Evolutionary conservation across 768 basidiomycete species (phyloP), one percentile per base, ranked within the genome.

Genomic region (Agaricus subrufescens): DNA sequence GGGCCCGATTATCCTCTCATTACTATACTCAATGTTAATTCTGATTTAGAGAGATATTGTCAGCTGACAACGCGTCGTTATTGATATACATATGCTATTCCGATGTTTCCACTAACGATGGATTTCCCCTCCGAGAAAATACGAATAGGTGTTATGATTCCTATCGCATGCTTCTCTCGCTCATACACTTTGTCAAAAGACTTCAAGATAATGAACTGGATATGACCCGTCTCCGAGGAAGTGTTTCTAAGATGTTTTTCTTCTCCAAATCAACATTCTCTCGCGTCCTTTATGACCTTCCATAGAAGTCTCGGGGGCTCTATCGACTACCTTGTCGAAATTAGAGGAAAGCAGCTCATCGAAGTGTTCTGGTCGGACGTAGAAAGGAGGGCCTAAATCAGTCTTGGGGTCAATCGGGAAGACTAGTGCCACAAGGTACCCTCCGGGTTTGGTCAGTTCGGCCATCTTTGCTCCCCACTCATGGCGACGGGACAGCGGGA

Each of bases 391-490:
- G 0, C 88, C 87, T 0, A 62, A 63, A 2, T 78, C 75, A 0
- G 62, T 65, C 25, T 66, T 65, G 1, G 70, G 67, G 3, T 79
- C 72, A 47, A 86, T 75, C 0, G 89, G 89, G 59, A 66, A 89
- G 6, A 83, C 69, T 9, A 86, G 67, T 0, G 81, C 78, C 58
- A 89, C 77, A 25, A 89, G 76, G 57, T 79, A 77, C 14, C 85
- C 87, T 0, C 85, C 87, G 1, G 80, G 75, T 54, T 81, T 84
- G 50, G 85, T 67, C 14, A 90, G 65, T 15, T 72, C 68, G 1
- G 71, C 68, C 69, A 89, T 84, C 60, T 84, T 74, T 12, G 63
- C 60, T 0, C 79, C 88, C 87, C 86, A 89, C n/a, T 75, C 75
- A 3, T 60, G 44, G 10, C 88, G 76, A 38, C 66, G 71, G 2